Evolutionary conservation across 768 basidiomycete genomes (phyloP), one percentile per base, ranked within the genome.

Genomic region (Zangia roseola): DNA sequence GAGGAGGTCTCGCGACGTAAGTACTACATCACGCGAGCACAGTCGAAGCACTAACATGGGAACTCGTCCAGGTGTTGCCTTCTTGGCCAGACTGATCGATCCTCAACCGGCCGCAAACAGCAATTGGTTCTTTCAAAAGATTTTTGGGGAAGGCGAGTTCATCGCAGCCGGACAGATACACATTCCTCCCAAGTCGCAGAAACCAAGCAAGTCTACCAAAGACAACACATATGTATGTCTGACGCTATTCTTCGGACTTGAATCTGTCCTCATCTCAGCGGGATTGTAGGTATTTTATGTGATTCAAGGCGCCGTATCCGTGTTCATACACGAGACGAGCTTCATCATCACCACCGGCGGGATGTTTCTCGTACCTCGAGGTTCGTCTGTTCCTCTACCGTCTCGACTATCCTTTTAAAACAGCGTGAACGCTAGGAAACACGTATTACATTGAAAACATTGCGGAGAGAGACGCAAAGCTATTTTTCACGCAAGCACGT

Each of bases 401-500:
- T 13, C 40, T 5, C 2, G 14, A 23, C 21, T 21, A 6, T 37
- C 39, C 36, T 13, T 9, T 3, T 42, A 33, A 47, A 37, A 53
- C 28, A 43, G 37, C 8, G 24, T 45, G 40, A 2, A 28, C 35
- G 20, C 1, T 56, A 94, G 93, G 93, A 17, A 98, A 98, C 66
- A 81, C 80, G 9, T 98, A 98, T 65, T 82, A 82, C 50, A 91
- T 98, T 60, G 81, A 89, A 61, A 98, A 97, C 70, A 85, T 97
- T 19, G 79, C 77, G 17, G 78, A 86, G 40, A 82, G 88, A 30
- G 84, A 88, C 41, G 91, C 86, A 19, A 82, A 79, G 59, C 69
- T 98, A 8, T 97, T 95, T 73, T 98, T 97, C 71, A 86, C 92
- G 1, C 95, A 97, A 71, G 91, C 90, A 0, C 78, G 86, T 24